Conservation (phyloP, 2,329 filamentous ascomycete genomes). For the Colletotrichum lindemuthianum region DNA sequence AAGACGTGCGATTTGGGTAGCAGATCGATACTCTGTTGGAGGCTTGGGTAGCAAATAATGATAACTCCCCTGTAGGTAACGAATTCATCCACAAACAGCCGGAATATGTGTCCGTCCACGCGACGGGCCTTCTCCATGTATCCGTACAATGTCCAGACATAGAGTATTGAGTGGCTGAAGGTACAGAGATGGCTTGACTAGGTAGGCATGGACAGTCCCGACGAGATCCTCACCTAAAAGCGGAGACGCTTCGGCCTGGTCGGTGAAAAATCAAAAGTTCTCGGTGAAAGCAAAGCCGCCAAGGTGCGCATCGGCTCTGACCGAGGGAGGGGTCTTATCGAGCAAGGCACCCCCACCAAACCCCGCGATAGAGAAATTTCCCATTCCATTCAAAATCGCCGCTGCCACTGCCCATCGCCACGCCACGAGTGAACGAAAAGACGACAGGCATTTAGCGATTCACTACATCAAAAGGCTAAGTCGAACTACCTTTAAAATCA, state of each 20-base stretch:
- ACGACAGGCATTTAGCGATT: neutral
- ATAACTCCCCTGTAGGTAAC: neutral
- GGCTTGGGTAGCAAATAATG: neutral
- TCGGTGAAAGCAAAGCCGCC: conserved; percentile 6
- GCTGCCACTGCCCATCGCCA: conserved; percentile 2
- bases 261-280: neutral
- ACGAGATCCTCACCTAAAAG: too few relatives aligned
- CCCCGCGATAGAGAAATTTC: conserved; percentile 37
- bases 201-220: too few relatives aligned
- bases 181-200: too few relatives aligned
- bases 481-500: neutral
- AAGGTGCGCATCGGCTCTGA: neutral
- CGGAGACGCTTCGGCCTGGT: neutral
- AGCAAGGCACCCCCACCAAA: conserved; percentile 33
- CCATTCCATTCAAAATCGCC: conserved; percentile 31
- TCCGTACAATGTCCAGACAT: too few relatives aligned
- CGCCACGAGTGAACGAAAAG: too few relatives aligned
- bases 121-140: too few relatives aligned
- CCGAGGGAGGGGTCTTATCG: conserved; percentile 22
- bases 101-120: too few relatives aligned
- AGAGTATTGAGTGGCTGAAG: too few relatives aligned
- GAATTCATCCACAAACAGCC: neutral
- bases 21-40: too few relatives aligned
- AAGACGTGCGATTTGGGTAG: too few relatives aligned
- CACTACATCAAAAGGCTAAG: too few relatives aligned